A percentile compares a stretch with the other conserved stretches of the same genome.
Conservation (phyloP, 1,284 basidiomycete genomes). For the Golubevia sp. region DNA sequence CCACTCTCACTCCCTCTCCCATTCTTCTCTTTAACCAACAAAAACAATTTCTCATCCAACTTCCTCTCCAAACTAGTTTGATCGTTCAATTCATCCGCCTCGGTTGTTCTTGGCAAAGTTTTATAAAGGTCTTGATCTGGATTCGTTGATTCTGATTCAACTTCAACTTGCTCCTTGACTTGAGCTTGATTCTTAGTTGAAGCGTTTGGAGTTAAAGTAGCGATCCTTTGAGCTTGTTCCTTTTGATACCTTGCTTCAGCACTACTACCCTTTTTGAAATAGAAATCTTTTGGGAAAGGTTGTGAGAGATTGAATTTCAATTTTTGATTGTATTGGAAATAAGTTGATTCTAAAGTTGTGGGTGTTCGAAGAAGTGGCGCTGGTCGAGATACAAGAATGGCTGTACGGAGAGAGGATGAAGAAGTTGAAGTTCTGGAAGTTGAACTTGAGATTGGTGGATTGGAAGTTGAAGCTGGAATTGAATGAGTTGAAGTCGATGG, state of each 20-base stretch:
- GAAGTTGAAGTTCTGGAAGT: not conserved
- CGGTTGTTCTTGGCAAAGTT: slow-evolving; percentile 37
- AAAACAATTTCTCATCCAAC: slow-evolving; percentile 52
- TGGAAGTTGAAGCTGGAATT: not conserved
- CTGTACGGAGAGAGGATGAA: slow-evolving; percentile 20
- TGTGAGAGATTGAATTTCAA: slow-evolving; percentile 43
- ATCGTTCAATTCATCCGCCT: slow-evolving; percentile 44
- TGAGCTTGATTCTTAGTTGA: not conserved
- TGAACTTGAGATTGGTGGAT: not conserved
- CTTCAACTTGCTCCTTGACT: not conserved
- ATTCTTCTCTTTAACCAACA: slow-evolving; percentile 31
- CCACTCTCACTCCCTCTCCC: too few species aligned
- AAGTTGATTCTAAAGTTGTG: slow-evolving; percentile 40
- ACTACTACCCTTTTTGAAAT: slow-evolving; percentile 57
- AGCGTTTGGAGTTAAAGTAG: slow-evolving; percentile 1
- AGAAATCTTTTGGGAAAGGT: slow-evolving; percentile 55
- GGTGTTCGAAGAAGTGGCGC: slow-evolving; percentile 43
- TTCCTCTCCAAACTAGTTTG: slow-evolving; percentile 37
- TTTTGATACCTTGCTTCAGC: slow-evolving; percentile 50
- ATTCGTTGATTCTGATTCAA: not conserved
- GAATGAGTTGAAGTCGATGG: not conserved
- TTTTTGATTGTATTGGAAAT: slow-evolving; percentile 46
- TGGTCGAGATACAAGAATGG: slow-evolving; percentile 47
- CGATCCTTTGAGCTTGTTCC: slow-evolving; percentile 20
- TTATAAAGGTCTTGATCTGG: slow-evolving; percentile 25